phyloP scores from a whole-genome alignment of 306 rosid species.

The Dryas drummondii region DNA sequence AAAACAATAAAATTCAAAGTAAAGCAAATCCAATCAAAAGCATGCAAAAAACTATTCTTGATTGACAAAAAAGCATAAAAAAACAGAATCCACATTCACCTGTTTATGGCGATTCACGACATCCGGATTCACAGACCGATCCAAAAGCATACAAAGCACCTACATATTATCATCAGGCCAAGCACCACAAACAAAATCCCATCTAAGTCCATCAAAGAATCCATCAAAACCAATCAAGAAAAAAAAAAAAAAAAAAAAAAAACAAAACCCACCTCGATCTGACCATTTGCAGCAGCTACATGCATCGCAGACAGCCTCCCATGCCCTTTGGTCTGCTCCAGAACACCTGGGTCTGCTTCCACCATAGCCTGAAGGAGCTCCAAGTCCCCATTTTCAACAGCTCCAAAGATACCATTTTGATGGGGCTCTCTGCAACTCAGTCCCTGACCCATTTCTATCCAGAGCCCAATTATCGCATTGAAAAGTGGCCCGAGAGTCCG shows the following conservation, averaged over 20 bases:
- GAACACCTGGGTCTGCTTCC: conserved; percentile 41
- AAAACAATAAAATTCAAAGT: neutral
- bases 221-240: neutral
- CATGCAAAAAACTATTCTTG: neutral
- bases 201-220: conserved; percentile 10
- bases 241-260: neutral
- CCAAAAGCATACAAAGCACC: conserved; percentile 70
- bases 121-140: conserved; percentile 55
- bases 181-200: conserved; percentile 20
- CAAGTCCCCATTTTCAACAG: conserved; percentile 62
- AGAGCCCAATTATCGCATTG: conserved; percentile 22
- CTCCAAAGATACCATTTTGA: conserved; percentile 48
- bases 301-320: conserved; percentile 60
- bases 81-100: conserved; percentile 31
- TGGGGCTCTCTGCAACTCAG: conserved; percentile 53
- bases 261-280: conserved; percentile 62
- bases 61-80: neutral
- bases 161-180: conserved; percentile 32
- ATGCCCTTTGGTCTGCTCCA: conserved; percentile 44
- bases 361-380: conserved; percentile 47
- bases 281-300: conserved; percentile 75
- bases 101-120: conserved; percentile 68
- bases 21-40: neutral
- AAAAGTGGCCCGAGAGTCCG: conserved; percentile 6
- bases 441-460: conserved; percentile 75